Evolutionary conservation across 257 asterid genomes (phyloP).

Genomic region (Solanum appendiculatum): DNA sequence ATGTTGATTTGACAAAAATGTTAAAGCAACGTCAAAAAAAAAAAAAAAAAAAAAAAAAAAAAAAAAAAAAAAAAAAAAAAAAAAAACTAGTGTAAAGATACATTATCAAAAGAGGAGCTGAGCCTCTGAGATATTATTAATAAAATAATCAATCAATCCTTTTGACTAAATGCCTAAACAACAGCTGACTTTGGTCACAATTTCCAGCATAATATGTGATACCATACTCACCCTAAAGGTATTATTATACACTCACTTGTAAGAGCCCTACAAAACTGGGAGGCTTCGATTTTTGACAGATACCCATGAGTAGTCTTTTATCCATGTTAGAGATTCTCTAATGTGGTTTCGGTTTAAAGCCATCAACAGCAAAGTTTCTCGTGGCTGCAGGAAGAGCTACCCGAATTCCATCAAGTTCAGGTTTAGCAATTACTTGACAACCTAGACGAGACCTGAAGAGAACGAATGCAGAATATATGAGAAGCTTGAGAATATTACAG

Average conservation of each 20-base stretch:
- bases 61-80: background rate
- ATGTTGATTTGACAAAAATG: background rate
- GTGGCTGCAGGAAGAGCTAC: constrained; percentile 86
- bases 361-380: constrained; percentile 90
- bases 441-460: constrained; percentile 81
- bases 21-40: background rate
- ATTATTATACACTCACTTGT: background rate
- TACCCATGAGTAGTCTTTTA: background rate
- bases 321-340: constrained; percentile 14
- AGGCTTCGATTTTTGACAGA: background rate
- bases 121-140: background rate
- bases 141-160: background rate
- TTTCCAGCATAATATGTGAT: background rate
- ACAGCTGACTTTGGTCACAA: background rate
- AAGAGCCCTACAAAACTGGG: background rate
- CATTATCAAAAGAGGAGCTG: background rate
- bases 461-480: background rate
- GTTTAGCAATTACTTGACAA: constrained; percentile 79
- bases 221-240: background rate
- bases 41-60: background rate
- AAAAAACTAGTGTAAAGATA: background rate
- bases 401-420: constrained; percentile 83
- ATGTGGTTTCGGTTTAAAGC: constrained; percentile 90
- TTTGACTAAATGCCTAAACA: background rate
- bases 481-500: background rate